Percentiles rank a stretch among this genome's conserved stretches.
Evolutionary conservation across 2,329 filamentous ascomycete species (phyloP).

Genomic region (Fonsecaea erecta): DNA sequence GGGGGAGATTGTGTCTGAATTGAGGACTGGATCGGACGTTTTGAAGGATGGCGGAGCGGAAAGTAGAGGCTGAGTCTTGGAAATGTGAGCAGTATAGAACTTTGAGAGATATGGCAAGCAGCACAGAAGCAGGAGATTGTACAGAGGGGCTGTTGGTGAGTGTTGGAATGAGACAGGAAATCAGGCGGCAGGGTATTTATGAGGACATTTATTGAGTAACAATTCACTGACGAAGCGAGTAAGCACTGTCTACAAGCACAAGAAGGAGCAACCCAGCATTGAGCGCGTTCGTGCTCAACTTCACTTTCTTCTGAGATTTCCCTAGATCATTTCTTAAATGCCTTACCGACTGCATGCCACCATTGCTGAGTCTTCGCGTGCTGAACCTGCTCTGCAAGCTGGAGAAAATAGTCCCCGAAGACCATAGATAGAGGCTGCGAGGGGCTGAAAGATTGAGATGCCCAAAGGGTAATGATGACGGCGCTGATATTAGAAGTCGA

Average conservation of each 20-base stretch:
- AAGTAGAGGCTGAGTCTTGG: background rate
- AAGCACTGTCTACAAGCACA: background rate
- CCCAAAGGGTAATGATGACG: background rate
- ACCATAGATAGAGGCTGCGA: background rate
- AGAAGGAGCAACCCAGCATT: background rate
- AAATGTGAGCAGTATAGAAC: background rate
- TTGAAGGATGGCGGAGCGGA: background rate
- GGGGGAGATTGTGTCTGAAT: constrained; percentile 44
- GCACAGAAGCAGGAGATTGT: background rate
- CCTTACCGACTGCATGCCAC: background rate
- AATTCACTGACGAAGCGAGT: background rate
- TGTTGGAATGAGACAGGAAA: background rate
- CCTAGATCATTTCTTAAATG: background rate
- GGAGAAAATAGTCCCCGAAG: background rate
- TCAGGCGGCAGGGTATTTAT: background rate
- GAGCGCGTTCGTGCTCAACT: background rate
- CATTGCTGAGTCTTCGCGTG: background rate
- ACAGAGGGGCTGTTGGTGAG: background rate
- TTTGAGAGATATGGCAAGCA: background rate
- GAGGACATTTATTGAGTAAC: background rate
- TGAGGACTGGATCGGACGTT: constrained; percentile 15
- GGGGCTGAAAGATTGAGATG: background rate
- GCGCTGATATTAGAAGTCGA: background rate
- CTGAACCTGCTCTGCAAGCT: background rate
- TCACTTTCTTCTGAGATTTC: background rate